These are phyloP conservation scores for Echeveria elegans DNA, from an alignment of 164 flowering plant species.

Conservation along the genomic window DNA sequence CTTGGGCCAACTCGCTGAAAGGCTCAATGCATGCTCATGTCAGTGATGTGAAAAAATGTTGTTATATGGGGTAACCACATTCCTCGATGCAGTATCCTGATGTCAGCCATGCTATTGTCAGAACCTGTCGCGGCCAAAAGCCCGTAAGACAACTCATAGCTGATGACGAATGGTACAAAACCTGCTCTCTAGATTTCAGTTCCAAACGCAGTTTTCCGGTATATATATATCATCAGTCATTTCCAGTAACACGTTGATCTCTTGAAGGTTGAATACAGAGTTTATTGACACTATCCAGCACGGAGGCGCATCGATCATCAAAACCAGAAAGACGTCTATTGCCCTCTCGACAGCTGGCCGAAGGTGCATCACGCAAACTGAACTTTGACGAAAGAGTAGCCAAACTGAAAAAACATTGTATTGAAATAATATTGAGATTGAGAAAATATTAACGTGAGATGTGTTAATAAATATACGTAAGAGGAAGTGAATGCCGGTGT, in stretches of 20 bases:
- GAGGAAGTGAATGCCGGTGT: no score
- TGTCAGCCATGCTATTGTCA: constrained; percentile 69
- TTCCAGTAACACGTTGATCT: neutral
- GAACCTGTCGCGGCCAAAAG: constrained; percentile 32
- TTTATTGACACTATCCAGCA: constrained; percentile 73
- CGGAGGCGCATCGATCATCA: constrained; percentile 76
- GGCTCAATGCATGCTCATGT: constrained; percentile 52
- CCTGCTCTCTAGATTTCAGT: neutral
- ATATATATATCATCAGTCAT: neutral
- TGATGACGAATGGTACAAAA: constrained; percentile 58
- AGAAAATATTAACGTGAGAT: neutral
- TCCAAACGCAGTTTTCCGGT: no score
- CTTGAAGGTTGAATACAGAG: constrained; percentile 52
- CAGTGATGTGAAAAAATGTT: constrained; percentile 65
- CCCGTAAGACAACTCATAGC: constrained; percentile 47
- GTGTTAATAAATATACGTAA: no score
- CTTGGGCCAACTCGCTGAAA: constrained; percentile 75
- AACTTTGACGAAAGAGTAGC: no score
- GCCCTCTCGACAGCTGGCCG: constrained; percentile 80
- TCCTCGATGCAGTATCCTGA: constrained; percentile 93
- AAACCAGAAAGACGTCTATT: constrained; percentile 71
- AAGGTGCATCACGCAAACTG: neutral
- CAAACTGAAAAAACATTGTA: no score
- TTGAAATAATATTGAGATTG: neutral
- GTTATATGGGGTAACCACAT: constrained; percentile 95